Evolutionary conservation across 1,284 basidiomycete genomes (phyloP), one percentile per base, ranked within the genome.

Genomic region (Irpex lacteus): DNA sequence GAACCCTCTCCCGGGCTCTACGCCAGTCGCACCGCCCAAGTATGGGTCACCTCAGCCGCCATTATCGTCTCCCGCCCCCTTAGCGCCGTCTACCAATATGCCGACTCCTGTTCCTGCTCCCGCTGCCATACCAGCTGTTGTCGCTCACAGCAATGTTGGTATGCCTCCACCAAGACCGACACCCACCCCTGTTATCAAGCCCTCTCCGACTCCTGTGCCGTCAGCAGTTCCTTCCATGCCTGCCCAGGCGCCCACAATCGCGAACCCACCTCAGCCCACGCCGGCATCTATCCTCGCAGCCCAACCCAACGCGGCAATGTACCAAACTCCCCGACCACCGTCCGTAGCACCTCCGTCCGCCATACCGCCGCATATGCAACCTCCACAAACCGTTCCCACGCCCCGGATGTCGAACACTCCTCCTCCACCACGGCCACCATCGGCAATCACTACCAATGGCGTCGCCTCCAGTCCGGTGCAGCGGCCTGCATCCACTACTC

Each of bases 1-100:
- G n/a, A 18, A 13, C 19, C 21, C 54, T 9, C 54, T 56, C 11
- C 54, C 54, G 11, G 54, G 65, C 36, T 19, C 63, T 21, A 63
- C 63, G 6, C 70, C 70, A 11, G 70, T 69, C 32, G 13, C 74
- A 19, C 62, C 69, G 21, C 60, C 70, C 9, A 11, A 65, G 15
- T 65, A 65, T 8, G 62, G 63, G 37, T 71, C 61, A 9, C 64
- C 69, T 4, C 59, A 65, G 6, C 63, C 62, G 5, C 54, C 59
- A 5, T 68, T 56, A 18, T 26, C 68, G 26, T 60, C 40, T 15
- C 52, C 65, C 47, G 65, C 66, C 15, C 61, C 66, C 5, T 67
- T 68, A 21, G 67, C 67, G 9, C 64, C 69, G 11, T 38, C 66
- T 32, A 62, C 60, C 5, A 50, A 62, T 59, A 54, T 63, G 4